Evolutionary conservation across 2,329 filamentous ascomycete species (phyloP).

Genomic region (Grosmannia clavigera): DNA sequence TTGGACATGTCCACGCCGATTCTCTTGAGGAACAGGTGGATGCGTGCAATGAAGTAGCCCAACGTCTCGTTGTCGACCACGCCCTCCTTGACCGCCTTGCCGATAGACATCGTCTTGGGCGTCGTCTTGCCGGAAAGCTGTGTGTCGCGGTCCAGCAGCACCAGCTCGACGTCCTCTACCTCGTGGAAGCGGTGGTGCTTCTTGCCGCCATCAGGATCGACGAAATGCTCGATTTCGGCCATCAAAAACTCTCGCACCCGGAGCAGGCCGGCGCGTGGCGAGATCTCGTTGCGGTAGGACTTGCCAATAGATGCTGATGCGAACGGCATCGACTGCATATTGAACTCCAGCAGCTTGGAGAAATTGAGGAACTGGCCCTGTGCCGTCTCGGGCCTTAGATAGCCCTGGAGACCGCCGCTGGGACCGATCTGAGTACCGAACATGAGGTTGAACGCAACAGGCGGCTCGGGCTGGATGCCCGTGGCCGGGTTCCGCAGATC

Average conservation of each 20-base stretch:
- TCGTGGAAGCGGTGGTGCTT: slow-evolving; percentile 82
- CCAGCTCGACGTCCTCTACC: slow-evolving; percentile 71
- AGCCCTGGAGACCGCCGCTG: slow-evolving; percentile 74
- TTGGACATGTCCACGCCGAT: slow-evolving; percentile 81
- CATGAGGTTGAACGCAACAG: slow-evolving; percentile 96
- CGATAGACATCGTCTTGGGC: slow-evolving; percentile 62
- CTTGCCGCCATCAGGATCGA: slow-evolving; percentile 90
- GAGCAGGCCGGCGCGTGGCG: slow-evolving; percentile 77
- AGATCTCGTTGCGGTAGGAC: slow-evolving; percentile 97
- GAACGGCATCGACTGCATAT: slow-evolving; percentile 90
- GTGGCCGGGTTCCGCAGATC: slow-evolving; percentile 81
- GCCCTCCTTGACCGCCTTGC: slow-evolving; percentile 69
- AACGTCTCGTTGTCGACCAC: slow-evolving; percentile 95
- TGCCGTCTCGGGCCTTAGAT: slow-evolving; percentile 85
- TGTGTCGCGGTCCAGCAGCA: slow-evolving; percentile 70
- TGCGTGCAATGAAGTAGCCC: slow-evolving; percentile 91
- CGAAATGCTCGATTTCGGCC: slow-evolving; percentile 98
- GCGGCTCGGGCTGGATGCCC: slow-evolving; percentile 62
- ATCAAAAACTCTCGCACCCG: slow-evolving; percentile 96
- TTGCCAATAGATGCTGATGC: slow-evolving; percentile 95
- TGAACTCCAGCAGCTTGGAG: slow-evolving; percentile 83
- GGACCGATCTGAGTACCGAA: slow-evolving; percentile 90
- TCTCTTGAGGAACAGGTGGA: slow-evolving; percentile 78
- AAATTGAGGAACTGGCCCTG: slow-evolving; percentile 99
- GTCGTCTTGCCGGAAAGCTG: slow-evolving; percentile 79